Evolutionary conservation across 2,329 filamentous ascomycete species (phyloP).

Genomic region (Penicillium vulpinum): DNA sequence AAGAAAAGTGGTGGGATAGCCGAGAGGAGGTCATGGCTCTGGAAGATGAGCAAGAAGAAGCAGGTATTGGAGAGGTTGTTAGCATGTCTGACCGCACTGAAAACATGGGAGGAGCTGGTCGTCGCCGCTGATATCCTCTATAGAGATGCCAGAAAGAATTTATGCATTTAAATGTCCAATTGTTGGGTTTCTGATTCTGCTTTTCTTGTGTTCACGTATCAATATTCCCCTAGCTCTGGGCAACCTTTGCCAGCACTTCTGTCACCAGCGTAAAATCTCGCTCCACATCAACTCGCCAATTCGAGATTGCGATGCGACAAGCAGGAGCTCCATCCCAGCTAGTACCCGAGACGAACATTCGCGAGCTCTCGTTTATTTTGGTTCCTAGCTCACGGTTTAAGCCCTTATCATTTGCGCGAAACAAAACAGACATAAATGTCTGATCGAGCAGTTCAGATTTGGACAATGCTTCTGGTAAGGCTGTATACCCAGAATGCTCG

Average conservation of each 20-base stretch:
- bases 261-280: slow-evolving; percentile 67
- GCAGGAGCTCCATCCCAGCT: slow-evolving; percentile 72
- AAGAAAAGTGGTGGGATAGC: slow-evolving; percentile 99
- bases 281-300: slow-evolving; percentile 73
- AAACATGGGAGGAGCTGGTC: slow-evolving; percentile 49
- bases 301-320: slow-evolving; percentile 80
- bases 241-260: slow-evolving; percentile 59
- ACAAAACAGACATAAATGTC: slow-evolving; percentile 72
- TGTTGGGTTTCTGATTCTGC: background rate
- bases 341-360: slow-evolving; percentile 82
- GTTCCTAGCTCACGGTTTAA: slow-evolving; percentile 68
- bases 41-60: slow-evolving; percentile 94
- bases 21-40: slow-evolving; percentile 87
- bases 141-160: background rate
- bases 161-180: background rate
- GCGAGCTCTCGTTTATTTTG: slow-evolving; percentile 70
- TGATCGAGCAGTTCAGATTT: slow-evolving; percentile 50
- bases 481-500: slow-evolving; percentile 62
- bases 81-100: slow-evolving; percentile 72
- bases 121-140: slow-evolving; percentile 42
- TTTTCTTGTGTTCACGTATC: background rate
- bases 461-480: slow-evolving; percentile 55
- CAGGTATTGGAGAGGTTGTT: slow-evolving; percentile 92
- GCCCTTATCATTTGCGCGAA: slow-evolving; percentile 65
- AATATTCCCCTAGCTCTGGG: slow-evolving; percentile 11